Conservation (phyloP, 1,284 basidiomycete species). For the Coniferiporia weirii region DNA sequence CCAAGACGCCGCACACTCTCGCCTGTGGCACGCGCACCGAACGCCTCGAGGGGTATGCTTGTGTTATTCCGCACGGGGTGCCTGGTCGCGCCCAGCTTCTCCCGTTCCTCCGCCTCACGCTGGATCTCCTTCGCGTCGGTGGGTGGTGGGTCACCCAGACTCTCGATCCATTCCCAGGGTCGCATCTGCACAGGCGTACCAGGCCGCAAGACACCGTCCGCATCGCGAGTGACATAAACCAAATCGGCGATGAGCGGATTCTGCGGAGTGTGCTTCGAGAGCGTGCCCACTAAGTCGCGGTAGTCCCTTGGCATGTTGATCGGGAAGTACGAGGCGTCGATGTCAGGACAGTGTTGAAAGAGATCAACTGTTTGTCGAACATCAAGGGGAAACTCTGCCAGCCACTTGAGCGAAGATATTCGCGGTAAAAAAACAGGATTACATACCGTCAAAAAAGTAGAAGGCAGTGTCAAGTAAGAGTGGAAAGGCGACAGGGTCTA, state of each 20-base stretch:
- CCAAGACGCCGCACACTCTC: constrained; percentile 33
- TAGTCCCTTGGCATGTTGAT: constrained; percentile 53
- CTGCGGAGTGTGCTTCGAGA: constrained; percentile 50
- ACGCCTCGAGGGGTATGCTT: constrained; percentile 69
- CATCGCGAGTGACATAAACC: constrained; percentile 49
- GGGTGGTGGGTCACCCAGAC: constrained; percentile 54
- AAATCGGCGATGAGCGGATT: constrained; percentile 51
- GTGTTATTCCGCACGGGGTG: constrained; percentile 55
- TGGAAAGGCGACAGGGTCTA: constrained; percentile 53
- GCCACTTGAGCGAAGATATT: neutral
- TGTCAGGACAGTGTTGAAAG: constrained; percentile 56
- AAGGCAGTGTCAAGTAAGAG: constrained; percentile 68
- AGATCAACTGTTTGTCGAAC: constrained; percentile 49
- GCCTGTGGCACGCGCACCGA: constrained; percentile 57
- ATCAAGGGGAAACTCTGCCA: constrained; percentile 58
- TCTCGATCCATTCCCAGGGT: constrained; percentile 83
- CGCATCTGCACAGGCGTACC: constrained; percentile 57
- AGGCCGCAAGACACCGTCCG: constrained; percentile 43
- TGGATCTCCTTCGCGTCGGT: constrained; percentile 38
- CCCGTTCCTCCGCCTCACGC: constrained; percentile 35
- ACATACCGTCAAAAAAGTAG: constrained; percentile 66
- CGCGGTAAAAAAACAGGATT: no score
- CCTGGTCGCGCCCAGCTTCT: constrained; percentile 27
- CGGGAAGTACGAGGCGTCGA: constrained; percentile 47
- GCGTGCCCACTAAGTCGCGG: constrained; percentile 46